These are phyloP conservation scores for Urochloa ruziziensis DNA, from an alignment of 176 grass and related monocot species.

Conservation along the genomic window DNA sequence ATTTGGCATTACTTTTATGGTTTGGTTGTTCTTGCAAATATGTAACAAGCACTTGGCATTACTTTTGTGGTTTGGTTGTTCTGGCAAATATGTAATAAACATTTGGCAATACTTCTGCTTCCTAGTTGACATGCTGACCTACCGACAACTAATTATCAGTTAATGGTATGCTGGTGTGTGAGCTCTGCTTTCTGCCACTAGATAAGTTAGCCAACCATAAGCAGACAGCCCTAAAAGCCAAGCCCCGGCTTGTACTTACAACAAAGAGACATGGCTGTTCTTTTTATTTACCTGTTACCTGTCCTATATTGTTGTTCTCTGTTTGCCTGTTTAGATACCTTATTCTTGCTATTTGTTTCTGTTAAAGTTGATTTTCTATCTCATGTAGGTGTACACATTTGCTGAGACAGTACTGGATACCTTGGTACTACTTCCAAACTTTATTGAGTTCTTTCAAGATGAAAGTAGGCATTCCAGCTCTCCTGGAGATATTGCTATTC, in stretches of 20 bases:
- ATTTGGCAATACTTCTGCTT: not conserved
- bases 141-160: not conserved
- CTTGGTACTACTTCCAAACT: slow-evolving; percentile 66
- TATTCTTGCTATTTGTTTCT: slow-evolving; percentile 26
- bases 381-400: slow-evolving; percentile 71
- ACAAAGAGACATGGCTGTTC: not conserved
- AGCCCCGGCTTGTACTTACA: not conserved
- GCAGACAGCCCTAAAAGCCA: not conserved
- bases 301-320: not conserved
- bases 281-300: not conserved
- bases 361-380: slow-evolving; percentile 13
- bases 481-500: slow-evolving; percentile 60
- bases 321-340: slow-evolving; percentile 6
- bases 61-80: not conserved
- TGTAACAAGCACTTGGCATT: not conserved
- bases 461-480: slow-evolving; percentile 48
- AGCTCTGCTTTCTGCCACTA: slow-evolving; percentile 11
- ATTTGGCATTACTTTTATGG: not conserved
- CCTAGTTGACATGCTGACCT: not conserved
- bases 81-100: not conserved
- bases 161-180: not conserved
- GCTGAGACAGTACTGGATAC: slow-evolving; percentile 62
- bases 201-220: not conserved
- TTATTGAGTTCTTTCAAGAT: slow-evolving; percentile 73
- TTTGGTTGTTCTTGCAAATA: not conserved